Evolutionary conservation across 176 grass and related monocot species (phyloP), one percentile per base, ranked within the genome.

Genomic region (Aegilops sharonensis): DNA sequence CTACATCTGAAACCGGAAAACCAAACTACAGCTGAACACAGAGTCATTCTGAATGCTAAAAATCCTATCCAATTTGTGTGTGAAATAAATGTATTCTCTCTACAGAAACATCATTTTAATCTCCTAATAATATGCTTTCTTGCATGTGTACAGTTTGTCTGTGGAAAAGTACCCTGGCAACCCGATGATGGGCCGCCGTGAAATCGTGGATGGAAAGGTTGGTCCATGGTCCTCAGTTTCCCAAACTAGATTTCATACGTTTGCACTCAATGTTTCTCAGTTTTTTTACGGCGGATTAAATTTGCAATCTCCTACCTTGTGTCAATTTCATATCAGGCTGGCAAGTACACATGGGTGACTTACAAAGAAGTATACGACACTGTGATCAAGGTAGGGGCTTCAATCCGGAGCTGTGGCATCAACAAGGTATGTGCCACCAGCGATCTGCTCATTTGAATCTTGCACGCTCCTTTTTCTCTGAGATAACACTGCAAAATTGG

Each of bases 361-460:
- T 98, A 98, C 77, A 94, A 92, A 81, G 87, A 96, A 78, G 94
- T 91, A 9, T 91, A 96, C 83, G 92, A 92, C 68, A 83, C 84
- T 71, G 97, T 96, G 59, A 61, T 98, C 36, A 94, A 94, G 61
- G 78, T 96, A 25, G 97, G 94, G 30, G 85, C 90, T 10, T 91
- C 94, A 11, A 91, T 96, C 39, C 85, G 94, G 89, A 92, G 79
- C 45, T 77, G 64, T 39, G 94, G 94, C 34, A 72, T 98, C 54
- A 87, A 86, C 39, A 90, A 96, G 93, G 97, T 98, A 74, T 11
- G 39, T n/a, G 45, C 3, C 20, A 14, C 11, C 29, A 18, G 74
- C 17, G 15, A 1, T 77, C 45, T 57, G 47, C 15, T 0, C 9
- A 23, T 36, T 81, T 77, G 4, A 23, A 80, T 73, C 73, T 50